Evolutionary conservation across 208 protist genomes (phyloP).

Genomic region (Acanthamoeba royreba): DNA sequence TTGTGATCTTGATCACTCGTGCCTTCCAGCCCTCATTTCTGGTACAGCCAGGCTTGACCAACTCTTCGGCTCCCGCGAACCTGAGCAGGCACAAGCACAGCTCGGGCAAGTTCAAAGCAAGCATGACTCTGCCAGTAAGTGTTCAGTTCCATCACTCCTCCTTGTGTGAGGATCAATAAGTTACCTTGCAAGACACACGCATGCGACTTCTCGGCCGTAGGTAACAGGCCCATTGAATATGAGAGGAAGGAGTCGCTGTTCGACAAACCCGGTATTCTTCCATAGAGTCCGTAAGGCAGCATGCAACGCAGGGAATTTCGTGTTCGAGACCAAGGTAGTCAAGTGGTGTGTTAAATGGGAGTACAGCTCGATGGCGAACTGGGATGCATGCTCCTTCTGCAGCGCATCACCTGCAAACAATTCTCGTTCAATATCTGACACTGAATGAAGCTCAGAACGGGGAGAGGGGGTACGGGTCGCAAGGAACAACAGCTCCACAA

Average conservation of each 20-base stretch:
- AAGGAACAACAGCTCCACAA: too few species aligned
- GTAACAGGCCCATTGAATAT: background rate
- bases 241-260: background rate
- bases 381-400: background rate
- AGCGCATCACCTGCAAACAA: background rate
- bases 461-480: too few species aligned
- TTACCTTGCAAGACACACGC: background rate
- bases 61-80: background rate
- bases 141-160: too few species aligned
- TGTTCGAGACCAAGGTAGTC: background rate
- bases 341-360: background rate
- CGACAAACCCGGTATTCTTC: background rate
- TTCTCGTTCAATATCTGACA: background rate
- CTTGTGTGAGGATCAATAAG: too few species aligned
- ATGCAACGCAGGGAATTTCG: background rate
- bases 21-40: background rate
- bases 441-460: too few species aligned
- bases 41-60: background rate
- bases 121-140: background rate
- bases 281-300: background rate
- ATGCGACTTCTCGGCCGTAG: background rate
- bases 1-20: background rate
- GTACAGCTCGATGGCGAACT: background rate
- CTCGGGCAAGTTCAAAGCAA: background rate
- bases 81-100: background rate